A percentile compares a stretch with the other conserved stretches of the same genome.
These are phyloP conservation scores for Blastobotrys proliferans DNA, from an alignment of 1,139 yeast genomes.

Conservation along the genomic window DNA sequence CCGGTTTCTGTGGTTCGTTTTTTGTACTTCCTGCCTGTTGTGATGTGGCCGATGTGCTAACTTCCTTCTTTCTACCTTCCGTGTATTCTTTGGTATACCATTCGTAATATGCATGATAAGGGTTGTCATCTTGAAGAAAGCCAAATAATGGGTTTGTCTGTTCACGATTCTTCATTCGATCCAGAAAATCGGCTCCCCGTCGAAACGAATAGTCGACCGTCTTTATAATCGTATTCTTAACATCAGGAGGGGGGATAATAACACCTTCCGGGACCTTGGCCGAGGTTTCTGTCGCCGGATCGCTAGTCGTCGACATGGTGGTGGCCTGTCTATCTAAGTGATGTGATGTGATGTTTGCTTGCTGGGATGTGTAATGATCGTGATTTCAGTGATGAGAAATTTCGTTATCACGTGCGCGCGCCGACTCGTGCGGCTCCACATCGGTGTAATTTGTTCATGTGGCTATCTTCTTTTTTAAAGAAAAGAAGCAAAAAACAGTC, in stretches of 20 bases:
- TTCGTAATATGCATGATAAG: conserved; percentile 55
- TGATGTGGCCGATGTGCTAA: background rate
- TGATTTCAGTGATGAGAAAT: too few relatives aligned
- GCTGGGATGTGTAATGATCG: too few relatives aligned
- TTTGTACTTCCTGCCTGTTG: too few relatives aligned
- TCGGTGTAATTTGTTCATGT: too few relatives aligned
- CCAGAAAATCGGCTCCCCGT: conserved; percentile 46
- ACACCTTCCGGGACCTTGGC: conserved; percentile 43
- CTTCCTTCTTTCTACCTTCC: conserved; percentile 23
- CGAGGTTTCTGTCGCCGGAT: too few relatives aligned
- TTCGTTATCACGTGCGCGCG: too few relatives aligned
- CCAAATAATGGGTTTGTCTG: conserved; percentile 53
- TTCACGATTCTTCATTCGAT: conserved; percentile 49
- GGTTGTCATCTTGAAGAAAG: conserved; percentile 53
- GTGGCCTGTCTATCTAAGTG: too few relatives aligned
- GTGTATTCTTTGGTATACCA: conserved; percentile 35
- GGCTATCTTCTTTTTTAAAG: too few relatives aligned
- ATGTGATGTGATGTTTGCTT: too few relatives aligned
- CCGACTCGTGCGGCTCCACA: too few relatives aligned
- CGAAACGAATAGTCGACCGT: conserved; percentile 2
- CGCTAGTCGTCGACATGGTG: too few relatives aligned
- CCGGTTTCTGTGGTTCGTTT: conserved; percentile 32
- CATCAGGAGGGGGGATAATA: conserved; percentile 54
- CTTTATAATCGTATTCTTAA: conserved; percentile 53
- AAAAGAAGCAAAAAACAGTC: too few relatives aligned